phyloP scores from a whole-genome alignment of 768 basidiomycete genomes.

The Phlebiopsis flavidoalba region DNA sequence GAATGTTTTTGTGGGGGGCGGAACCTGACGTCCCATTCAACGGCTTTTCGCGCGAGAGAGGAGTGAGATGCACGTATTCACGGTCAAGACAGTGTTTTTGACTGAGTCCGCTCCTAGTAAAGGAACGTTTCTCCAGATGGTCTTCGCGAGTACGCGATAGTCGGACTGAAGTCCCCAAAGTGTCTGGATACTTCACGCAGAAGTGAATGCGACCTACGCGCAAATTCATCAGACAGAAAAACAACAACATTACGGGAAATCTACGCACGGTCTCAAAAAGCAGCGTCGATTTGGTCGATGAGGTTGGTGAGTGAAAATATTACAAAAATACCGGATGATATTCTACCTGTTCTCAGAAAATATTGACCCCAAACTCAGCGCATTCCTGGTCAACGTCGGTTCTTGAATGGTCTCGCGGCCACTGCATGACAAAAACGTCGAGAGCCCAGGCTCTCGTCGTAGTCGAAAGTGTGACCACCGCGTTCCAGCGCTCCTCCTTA shows the following conservation, averaged over 20 bases:
- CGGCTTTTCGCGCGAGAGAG: constrained; percentile 14
- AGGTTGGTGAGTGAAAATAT: constrained; percentile 29
- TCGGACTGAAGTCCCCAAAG: no score
- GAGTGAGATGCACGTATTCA: constrained; percentile 18
- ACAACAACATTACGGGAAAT: no score
- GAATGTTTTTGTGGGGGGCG: neutral
- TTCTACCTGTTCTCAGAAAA: constrained; percentile 33
- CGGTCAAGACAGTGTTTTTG: constrained; percentile 5
- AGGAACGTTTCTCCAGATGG: constrained; percentile 27
- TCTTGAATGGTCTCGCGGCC: constrained; percentile 17
- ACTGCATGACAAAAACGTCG: constrained; percentile 24
- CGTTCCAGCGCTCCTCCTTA: constrained; percentile 30
- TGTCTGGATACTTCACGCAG: constrained; percentile 27
- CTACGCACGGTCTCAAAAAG: constrained; percentile 29
- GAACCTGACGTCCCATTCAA: constrained; percentile 30
- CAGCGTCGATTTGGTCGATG: constrained; percentile 25
- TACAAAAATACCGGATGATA: constrained; percentile 33
- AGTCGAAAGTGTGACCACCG: no score
- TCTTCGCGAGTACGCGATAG: constrained; percentile 17
- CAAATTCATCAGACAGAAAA: neutral
- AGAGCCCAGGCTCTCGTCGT: no score
- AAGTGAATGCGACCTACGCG: constrained; percentile 31
- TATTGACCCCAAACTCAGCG: constrained; percentile 31
- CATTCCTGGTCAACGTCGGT: constrained; percentile 26
- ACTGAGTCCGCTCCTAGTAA: constrained; percentile 11